Conservation (phyloP, 441 rosid species). For the Eutrema salsugineum region DNA sequence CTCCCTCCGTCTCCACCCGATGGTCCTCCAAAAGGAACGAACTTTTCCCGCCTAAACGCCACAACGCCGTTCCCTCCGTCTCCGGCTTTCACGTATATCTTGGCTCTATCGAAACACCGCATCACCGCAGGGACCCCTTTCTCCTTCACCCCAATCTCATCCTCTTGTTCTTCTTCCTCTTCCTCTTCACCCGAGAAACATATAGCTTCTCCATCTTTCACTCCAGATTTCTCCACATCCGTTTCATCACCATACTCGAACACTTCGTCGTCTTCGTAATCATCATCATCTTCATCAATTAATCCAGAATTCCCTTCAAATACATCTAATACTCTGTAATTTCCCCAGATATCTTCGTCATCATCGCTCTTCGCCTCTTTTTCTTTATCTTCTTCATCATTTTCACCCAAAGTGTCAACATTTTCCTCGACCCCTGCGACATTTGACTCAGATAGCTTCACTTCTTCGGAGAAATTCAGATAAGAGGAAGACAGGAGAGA, state of each 20-base stretch:
- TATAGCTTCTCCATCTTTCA: conserved; percentile 14
- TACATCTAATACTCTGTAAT: conserved; percentile 24
- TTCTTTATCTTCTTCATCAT: conserved; percentile 22
- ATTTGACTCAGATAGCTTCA: conserved; percentile 54
- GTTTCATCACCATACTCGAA: conserved; percentile 30
- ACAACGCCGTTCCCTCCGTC: conserved; percentile 90
- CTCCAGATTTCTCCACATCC: neutral
- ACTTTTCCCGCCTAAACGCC: conserved; percentile 87
- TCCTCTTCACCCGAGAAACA: conserved; percentile 25
- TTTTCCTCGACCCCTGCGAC: conserved; percentile 34
- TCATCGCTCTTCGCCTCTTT: conserved; percentile 21
- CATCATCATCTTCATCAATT: conserved; percentile 34
- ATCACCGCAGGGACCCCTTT: conserved; percentile 90
- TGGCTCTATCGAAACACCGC: conserved; percentile 88
- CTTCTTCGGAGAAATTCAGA: conserved; percentile 30
- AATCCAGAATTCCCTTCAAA: conserved; percentile 34
- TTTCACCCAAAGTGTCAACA: conserved; percentile 31
- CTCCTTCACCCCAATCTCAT: conserved; percentile 59
- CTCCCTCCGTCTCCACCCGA: conserved; percentile 97
- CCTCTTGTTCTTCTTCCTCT: conserved; percentile 14
- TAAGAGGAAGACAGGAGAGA: conserved; percentile 22
- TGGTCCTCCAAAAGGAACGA: conserved; percentile 84
- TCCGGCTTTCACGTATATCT: conserved; percentile 75
- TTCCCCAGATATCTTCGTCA: conserved; percentile 25
- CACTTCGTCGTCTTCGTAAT: conserved; percentile 34